phyloP scores from a whole-genome alignment of 352 stramenopile genomes.

The Globisporangium ultimum region DNA sequence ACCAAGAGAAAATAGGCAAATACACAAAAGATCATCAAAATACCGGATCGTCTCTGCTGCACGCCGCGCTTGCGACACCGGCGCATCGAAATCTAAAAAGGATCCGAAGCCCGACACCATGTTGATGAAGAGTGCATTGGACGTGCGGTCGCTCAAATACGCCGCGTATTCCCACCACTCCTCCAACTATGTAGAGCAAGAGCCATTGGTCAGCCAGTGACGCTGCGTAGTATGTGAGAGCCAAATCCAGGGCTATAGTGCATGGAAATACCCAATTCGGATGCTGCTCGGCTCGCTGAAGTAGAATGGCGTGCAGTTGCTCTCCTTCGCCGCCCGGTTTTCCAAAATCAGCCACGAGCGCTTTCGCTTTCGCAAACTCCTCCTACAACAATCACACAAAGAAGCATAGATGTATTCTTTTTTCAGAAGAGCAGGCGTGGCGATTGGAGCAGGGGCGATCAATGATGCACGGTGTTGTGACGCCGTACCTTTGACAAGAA shows the following conservation, averaged over 20 bases:
- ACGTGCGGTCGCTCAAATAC: slow-evolving; percentile 62
- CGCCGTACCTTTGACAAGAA: slow-evolving; percentile 38
- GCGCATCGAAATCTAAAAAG: slow-evolving; percentile 79
- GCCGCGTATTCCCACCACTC: slow-evolving; percentile 93
- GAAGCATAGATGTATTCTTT: no score
- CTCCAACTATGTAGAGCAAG: slow-evolving; percentile 37
- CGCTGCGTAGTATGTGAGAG: not conserved
- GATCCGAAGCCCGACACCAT: slow-evolving; percentile 96
- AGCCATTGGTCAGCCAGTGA: not conserved
- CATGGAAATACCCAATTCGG: slow-evolving; percentile 47
- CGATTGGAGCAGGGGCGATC: no score
- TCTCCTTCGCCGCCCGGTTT: slow-evolving; percentile 44
- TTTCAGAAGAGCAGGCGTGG: no score
- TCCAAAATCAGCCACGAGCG: slow-evolving; percentile 42
- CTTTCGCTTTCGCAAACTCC: slow-evolving; percentile 32
- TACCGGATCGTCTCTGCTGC: slow-evolving; percentile 56
- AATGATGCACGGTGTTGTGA: slow-evolving; percentile 9
- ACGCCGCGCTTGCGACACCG: slow-evolving; percentile 50
- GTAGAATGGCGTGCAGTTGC: slow-evolving; percentile 42
- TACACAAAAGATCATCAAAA: no score
- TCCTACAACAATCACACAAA: slow-evolving; percentile 17
- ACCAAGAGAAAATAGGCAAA: no score
- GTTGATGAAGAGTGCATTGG: slow-evolving; percentile 92
- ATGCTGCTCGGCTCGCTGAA: slow-evolving; percentile 35
- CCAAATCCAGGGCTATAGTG: no score